Percentiles rank a stretch among this genome's conserved stretches.
These are phyloP conservation scores for Rhododendron mucronatum DNA, from an alignment of 148 eudicot genomes.

Conservation along the genomic window DNA sequence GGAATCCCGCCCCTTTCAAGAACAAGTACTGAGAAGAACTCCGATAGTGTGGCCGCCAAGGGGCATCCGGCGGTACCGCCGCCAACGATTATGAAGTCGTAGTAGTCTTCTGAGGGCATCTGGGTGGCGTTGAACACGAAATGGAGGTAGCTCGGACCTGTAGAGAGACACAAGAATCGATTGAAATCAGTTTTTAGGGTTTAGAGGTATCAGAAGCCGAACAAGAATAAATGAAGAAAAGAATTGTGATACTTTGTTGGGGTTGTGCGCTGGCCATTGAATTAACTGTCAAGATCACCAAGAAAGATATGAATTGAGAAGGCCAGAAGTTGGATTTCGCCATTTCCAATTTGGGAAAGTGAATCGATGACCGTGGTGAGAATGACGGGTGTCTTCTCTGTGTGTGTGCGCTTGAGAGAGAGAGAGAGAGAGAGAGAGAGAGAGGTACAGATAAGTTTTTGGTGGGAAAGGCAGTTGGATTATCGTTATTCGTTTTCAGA, in stretches of 20 bases:
- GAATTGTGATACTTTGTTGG: background rate
- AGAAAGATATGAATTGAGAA: background rate
- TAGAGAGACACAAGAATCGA: background rate
- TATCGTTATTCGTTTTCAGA: background rate
- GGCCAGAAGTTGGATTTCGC: background rate
- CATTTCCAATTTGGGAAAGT: background rate
- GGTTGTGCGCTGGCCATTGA: background rate
- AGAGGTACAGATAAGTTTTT: background rate
- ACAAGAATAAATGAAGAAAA: background rate
- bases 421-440: constrained; percentile 3
- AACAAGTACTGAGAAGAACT: constrained; percentile 49
- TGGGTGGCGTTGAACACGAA: constrained; percentile 69
- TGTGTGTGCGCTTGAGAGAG: no score
- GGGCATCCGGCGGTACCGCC: constrained; percentile 96
- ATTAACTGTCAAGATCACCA: background rate
- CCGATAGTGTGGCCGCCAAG: constrained; percentile 72
- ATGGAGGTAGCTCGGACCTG: constrained; percentile 68
- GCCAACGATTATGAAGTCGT: constrained; percentile 78
- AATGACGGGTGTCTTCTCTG: background rate
- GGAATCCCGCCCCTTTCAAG: constrained; percentile 85
- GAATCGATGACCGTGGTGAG: background rate
- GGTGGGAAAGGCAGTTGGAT: background rate
- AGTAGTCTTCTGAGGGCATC: constrained; percentile 59
- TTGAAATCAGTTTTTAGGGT: background rate
- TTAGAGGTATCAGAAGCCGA: background rate